These are phyloP conservation scores for Yamadazyma pseudoaaseri DNA, from an alignment of 1,139 yeast genomes.

Conservation along the genomic window DNA sequence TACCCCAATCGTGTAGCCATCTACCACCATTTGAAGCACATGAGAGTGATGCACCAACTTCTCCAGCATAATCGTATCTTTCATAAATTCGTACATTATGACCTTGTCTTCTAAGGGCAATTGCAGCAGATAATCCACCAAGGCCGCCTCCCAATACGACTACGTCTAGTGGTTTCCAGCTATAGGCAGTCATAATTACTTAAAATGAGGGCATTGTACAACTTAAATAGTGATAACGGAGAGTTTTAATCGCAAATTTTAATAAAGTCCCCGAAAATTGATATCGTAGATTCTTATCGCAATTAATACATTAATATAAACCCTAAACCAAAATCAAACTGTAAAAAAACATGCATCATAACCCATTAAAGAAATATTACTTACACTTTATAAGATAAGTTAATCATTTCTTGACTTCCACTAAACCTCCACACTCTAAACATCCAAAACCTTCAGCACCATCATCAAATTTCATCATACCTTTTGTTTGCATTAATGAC, in stretches of 20 bases:
- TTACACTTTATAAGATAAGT: conserved; percentile 4
- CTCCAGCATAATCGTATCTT: conserved; percentile 29
- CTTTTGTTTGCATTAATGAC: conserved; percentile 79
- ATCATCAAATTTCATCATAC: conserved; percentile 45
- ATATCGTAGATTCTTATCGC: no score
- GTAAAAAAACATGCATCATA: not conserved
- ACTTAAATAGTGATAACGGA: not conserved
- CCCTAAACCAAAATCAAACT: not conserved
- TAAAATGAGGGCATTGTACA: no score
- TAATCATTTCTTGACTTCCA: conserved; percentile 34
- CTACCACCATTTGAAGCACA: conserved; percentile 17
- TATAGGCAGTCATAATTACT: conserved; percentile 12
- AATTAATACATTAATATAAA: not conserved
- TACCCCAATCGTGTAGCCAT: conserved; percentile 16
- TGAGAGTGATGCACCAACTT: conserved; percentile 36
- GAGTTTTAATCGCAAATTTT: conserved; percentile 1
- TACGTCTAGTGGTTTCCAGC: conserved; percentile 16
- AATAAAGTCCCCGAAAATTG: conserved; percentile 1
- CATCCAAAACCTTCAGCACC: conserved; percentile 53
- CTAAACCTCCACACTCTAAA: conserved; percentile 61
- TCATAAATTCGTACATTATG: conserved; percentile 33
- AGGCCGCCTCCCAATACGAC: conserved; percentile 37
- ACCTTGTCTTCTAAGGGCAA: conserved; percentile 29
- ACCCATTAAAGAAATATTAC: not conserved
- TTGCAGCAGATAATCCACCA: conserved; percentile 36